Evolutionary conservation across 2,329 filamentous ascomycete genomes (phyloP), one percentile per base, ranked within the genome.

Genomic region (Exophiala lecanii-corni): DNA sequence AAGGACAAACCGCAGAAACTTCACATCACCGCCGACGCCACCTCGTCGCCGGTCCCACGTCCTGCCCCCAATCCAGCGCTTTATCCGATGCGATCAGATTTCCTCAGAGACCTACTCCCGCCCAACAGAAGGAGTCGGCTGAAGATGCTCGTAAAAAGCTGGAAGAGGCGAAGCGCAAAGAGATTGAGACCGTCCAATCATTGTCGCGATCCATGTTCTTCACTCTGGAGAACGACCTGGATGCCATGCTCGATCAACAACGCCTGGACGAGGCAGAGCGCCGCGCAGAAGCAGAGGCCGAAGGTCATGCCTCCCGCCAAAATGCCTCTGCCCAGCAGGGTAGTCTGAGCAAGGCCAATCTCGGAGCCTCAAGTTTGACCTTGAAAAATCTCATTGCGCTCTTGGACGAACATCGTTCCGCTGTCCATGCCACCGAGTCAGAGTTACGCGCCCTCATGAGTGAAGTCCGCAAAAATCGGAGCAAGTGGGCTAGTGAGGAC

Each of bases 401-500:
- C 43, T 96, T 98, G 60, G 92, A 98, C 64, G 79, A 86, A 66
- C 92, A 96, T 69, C 83, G 92, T 59, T 83, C 88, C 53, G 81
- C 87, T 69, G 91, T 98, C 39, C 80, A 82, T 62, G 91, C 92
- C 13, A 94, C 89, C 1, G 92, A 98, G 68, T 85, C 89, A 17
- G 91, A 98, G 61, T 73, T 98, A 47, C 81, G 92, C 47, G 87
- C 84, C 37, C 71, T 98, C 45, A 95, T 98, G 78, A 96, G 92
- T 57, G 92, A 98, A 65, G 92, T 98, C 13, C 81, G 92, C 52
- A 98, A 97, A 66, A 97, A 97, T 57, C 78, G 92, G 58, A 97
- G 91, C 66, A 98, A 98, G 68, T 98, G 92, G 92, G 91, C 92
- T 3, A 97, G 86, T 62, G 92, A 97, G 65, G 92, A 98, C 57